Base-by-base conservation (phyloP, 2,329 filamentous ascomycete species). In the Coniochaeta ligniaria region DNA sequence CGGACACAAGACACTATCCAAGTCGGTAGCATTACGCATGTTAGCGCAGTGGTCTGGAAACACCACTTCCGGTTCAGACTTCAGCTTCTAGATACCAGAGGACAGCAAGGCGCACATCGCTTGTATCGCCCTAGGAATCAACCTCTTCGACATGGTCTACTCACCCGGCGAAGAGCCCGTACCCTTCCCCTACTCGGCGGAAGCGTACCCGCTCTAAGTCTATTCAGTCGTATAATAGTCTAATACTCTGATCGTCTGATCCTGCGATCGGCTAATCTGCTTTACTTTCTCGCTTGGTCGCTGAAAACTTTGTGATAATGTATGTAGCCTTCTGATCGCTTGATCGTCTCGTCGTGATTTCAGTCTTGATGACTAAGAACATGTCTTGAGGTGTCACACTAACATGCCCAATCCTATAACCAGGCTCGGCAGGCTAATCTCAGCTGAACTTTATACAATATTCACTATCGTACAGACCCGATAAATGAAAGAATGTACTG, bases 141-240 rank as follows among this genome's bases (percentile, higher is more conserved):
- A 81, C 64, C 69, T 82, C 17, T 83, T 78, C 61, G 78, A 72
- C 58, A 70, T 80, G 16, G 78, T 82, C 14, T 83, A 83, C 70
- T 81, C 78, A 1, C 84, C 84, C 1, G 86, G 86, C 41, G 85
- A 85, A 68, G 86, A 86, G 0, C 77, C 77, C 6, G 85, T 88
- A 0, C 85, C 86, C 0, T 88, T 88, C 67, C 87, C 84, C 0
- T 89, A 88, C 69, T 86, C 83, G 0, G 85, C 86, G 22, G 86
- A 89, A 69, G 85, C 84, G 1, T 88, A 87, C 67, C 85, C 85
- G 5, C 74, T 87, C 2, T 86, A 87, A n/a, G n/a, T n/a, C n/a
- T n/a, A n/a, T n/a, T n/a, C n/a, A n/a, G n/a, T n/a, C n/a, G n/a
- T n/a, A n/a, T n/a, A n/a, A n/a, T 33, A 6, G 31, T 5, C 31